Evolutionary conservation across 176 grass and related monocot species (phyloP).

Genomic region (Avena atlantica): DNA sequence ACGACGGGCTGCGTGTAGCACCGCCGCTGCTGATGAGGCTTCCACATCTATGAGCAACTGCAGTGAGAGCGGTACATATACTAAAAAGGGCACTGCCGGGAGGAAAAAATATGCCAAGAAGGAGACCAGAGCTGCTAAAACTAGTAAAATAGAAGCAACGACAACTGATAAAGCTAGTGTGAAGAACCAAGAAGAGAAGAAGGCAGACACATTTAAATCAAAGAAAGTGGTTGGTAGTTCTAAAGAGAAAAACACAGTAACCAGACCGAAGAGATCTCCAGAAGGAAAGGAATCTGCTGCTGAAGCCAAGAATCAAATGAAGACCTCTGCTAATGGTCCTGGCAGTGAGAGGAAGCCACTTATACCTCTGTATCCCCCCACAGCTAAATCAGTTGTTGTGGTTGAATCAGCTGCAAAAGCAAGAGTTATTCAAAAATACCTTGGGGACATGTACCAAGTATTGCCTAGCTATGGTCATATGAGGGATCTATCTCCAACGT

Average conservation of each 20-base stretch:
- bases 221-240: constrained; percentile 39
- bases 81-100: constrained; percentile 20
- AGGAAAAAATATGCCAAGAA: constrained; percentile 45
- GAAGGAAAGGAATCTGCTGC: constrained; percentile 53
- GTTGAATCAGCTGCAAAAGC: constrained; percentile 90
- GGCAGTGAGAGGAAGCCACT: constrained; percentile 39
- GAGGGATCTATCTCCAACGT: constrained; percentile 88
- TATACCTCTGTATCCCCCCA: constrained; percentile 75
- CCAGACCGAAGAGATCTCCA: constrained; percentile 46
- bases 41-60: constrained; percentile 25
- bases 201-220: constrained; percentile 33
- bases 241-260: constrained; percentile 47
- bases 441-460: constrained; percentile 84
- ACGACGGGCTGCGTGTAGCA: constrained; percentile 38
- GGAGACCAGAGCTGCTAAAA: constrained; percentile 48
- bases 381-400: constrained; percentile 85
- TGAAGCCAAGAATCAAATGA: constrained; percentile 28
- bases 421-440: constrained; percentile 94
- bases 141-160: constrained; percentile 49
- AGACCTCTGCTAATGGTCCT: constrained; percentile 47
- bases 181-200: constrained; percentile 44
- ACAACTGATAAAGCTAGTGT: constrained; percentile 16
- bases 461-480: constrained; percentile 95
- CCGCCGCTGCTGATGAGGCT: constrained; percentile 41
- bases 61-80: constrained; percentile 3